Percentiles rank a stretch among this genome's conserved stretches.
Conservation (phyloP, 371 early-diverging fungal genomes). For the Nematocida major region DNA sequence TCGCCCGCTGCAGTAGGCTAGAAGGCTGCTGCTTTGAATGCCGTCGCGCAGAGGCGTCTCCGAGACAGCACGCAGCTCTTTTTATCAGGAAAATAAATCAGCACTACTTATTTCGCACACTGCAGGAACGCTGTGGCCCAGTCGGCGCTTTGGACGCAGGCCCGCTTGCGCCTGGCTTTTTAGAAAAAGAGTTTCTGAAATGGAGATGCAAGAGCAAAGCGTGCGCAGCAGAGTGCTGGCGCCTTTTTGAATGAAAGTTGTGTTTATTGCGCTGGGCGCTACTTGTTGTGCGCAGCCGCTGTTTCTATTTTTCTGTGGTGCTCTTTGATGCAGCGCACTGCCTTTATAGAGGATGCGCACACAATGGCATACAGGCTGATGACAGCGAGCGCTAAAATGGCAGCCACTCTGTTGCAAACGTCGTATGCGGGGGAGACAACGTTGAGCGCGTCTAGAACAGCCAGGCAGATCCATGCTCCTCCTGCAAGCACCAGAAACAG, state of each 20-base stretch:
- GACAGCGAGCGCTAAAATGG: background rate
- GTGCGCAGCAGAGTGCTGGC: no score
- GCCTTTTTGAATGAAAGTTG: background rate
- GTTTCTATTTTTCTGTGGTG: no score
- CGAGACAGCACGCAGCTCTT: no score
- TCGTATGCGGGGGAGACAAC: background rate
- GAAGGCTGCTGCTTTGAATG: no score
- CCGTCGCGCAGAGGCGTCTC: no score
- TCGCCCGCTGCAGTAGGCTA: no score
- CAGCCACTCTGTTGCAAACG: slow-evolving; percentile 9
- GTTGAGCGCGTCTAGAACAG: background rate
- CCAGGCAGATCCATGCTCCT: background rate
- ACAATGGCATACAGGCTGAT: background rate
- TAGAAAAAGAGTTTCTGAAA: no score
- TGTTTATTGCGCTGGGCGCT: background rate
- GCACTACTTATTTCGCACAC: no score
- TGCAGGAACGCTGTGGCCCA: background rate
- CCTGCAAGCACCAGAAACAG: slow-evolving; percentile 17
- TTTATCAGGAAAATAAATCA: no score
- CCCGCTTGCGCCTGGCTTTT: no score
- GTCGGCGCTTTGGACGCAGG: background rate
- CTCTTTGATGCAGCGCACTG: background rate
- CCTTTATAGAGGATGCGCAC: background rate
- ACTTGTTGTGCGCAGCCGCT: background rate
- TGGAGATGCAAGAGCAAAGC: no score